Percentiles rank a stretch among this genome's conserved stretches.
These are phyloP conservation scores for Rhizophora mangle DNA, from an alignment of 345 rosid species.

Conservation along the genomic window DNA sequence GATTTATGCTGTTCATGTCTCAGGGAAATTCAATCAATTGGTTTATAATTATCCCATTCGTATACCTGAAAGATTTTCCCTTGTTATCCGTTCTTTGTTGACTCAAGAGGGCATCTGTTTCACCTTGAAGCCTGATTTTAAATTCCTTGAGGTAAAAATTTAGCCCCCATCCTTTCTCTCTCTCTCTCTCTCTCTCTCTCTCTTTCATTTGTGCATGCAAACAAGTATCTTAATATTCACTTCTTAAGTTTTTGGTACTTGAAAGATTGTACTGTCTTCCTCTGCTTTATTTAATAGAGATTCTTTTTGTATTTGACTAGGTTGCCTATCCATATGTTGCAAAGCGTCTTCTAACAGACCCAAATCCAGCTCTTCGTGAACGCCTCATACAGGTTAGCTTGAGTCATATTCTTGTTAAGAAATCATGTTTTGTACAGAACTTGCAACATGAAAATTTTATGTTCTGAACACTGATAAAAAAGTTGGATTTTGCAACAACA, in stretches of 20 bases:
- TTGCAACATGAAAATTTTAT: neutral
- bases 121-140: constrained; percentile 90
- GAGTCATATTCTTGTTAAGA: constrained; percentile 5
- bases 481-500: neutral
- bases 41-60: constrained; percentile 95
- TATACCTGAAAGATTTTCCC: constrained; percentile 95
- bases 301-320: constrained; percentile 30
- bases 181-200: neutral
- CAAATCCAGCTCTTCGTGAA: constrained; percentile 94
- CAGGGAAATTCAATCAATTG: constrained; percentile 87
- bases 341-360: constrained; percentile 93
- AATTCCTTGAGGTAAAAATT: constrained; percentile 85
- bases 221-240: too few relatives aligned
- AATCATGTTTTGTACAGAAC: neutral
- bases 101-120: constrained; percentile 98
- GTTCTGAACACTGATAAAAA: neutral
- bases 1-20: constrained; percentile 16
- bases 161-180: neutral
- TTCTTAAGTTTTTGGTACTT: neutral
- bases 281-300: constrained; percentile 6
- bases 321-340: constrained; percentile 99
- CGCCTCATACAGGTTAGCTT: constrained; percentile 83
- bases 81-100: constrained; percentile 87
- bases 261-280: neutral
- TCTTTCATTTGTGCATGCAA: too few relatives aligned